Percentiles rank a stretch among this genome's conserved stretches.
Conservation (phyloP, 73 alveolate species). For the Paramecium sexaurelia region DNA sequence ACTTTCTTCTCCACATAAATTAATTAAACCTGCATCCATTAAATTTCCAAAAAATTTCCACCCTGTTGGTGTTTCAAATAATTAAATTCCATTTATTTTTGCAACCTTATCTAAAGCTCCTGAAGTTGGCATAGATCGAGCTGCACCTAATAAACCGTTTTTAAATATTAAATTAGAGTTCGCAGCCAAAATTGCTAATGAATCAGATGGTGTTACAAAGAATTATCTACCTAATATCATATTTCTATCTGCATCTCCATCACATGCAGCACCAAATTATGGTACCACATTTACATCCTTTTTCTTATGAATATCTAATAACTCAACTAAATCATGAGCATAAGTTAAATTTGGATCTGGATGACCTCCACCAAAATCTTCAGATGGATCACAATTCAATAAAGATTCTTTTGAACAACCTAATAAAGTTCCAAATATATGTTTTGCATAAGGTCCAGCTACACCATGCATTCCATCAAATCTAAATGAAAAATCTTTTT, state of each 20-base stretch:
- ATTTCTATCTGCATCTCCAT: slow-evolving; percentile 99
- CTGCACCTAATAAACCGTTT: slow-evolving; percentile 95
- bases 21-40: slow-evolving; percentile 98
- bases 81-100: slow-evolving; percentile 82
- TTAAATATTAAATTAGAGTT: slow-evolving; percentile 87
- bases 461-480: slow-evolving; percentile 98
- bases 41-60: slow-evolving; percentile 92
- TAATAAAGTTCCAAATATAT: slow-evolving; percentile 83
- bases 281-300: slow-evolving; percentile 71
- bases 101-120: slow-evolving; percentile 99
- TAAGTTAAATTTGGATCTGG: slow-evolving; percentile 99
- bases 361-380: slow-evolving; percentile 97
- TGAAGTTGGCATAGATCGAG: slow-evolving; percentile 99
- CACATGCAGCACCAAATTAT: slow-evolving; percentile 98
- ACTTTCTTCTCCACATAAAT: slow-evolving; percentile 98
- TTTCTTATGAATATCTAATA: slow-evolving; percentile 86
- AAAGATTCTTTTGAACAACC: slow-evolving; percentile 83
- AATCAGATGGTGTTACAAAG: slow-evolving; percentile 98
- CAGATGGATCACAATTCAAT: slow-evolving; percentile 87
- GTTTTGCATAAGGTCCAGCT: slow-evolving; percentile 97
- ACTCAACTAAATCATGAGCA: slow-evolving; percentile 92
- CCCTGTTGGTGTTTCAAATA: slow-evolving; percentile 99
- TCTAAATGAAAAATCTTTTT: slow-evolving; percentile 85
- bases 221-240: slow-evolving; percentile 98
- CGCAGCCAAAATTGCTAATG: slow-evolving; percentile 96